Evolutionary conservation across 768 basidiomycete genomes (phyloP).

Genomic region (Hysterangium stoloniferum): DNA sequence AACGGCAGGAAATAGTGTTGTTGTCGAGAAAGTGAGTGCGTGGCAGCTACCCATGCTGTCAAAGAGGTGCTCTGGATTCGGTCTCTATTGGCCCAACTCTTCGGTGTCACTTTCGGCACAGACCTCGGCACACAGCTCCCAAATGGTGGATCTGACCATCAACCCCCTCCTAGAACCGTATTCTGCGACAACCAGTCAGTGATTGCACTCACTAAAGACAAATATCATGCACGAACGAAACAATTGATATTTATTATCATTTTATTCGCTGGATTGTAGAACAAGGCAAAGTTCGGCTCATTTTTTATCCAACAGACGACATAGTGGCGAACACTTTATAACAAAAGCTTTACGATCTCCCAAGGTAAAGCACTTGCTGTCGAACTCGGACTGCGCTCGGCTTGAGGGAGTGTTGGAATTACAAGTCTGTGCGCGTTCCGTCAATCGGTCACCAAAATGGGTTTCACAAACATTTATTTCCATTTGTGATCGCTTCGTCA

Average conservation of each 20-base stretch:
- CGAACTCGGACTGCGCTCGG: slow-evolving; percentile 1
- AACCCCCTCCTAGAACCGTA: slow-evolving; percentile 10
- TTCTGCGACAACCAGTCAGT: slow-evolving; percentile 22
- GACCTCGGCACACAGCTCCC: no score
- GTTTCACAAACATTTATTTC: no score
- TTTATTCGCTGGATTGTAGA: slow-evolving; percentile 29
- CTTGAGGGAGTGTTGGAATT: slow-evolving; percentile 10
- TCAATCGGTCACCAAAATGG: no score
- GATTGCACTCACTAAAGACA: slow-evolving; percentile 19
- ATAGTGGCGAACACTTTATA: slow-evolving; percentile 28
- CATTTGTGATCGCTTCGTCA: no score
- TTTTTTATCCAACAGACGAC: slow-evolving; percentile 21
- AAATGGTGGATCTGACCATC: no score
- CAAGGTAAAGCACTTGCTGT: slow-evolving; percentile 9
- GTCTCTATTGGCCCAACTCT: slow-evolving; percentile 15
- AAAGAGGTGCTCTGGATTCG: slow-evolving; percentile 22
- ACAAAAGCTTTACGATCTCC: slow-evolving; percentile 25
- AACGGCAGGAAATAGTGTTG: slow-evolving; percentile 28
- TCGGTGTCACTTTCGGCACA: no score
- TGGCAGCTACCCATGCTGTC: slow-evolving; percentile 27
- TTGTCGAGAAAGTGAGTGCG: slow-evolving; percentile 40
- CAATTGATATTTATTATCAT: slow-evolving; percentile 33
- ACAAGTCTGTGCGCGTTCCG: no score
- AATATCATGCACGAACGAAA: slow-evolving; percentile 27
- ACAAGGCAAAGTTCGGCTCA: slow-evolving; percentile 16